Base-by-base conservation (phyloP, 2,329 filamentous ascomycete genomes). In the Atkinsonella texensis region DNA sequence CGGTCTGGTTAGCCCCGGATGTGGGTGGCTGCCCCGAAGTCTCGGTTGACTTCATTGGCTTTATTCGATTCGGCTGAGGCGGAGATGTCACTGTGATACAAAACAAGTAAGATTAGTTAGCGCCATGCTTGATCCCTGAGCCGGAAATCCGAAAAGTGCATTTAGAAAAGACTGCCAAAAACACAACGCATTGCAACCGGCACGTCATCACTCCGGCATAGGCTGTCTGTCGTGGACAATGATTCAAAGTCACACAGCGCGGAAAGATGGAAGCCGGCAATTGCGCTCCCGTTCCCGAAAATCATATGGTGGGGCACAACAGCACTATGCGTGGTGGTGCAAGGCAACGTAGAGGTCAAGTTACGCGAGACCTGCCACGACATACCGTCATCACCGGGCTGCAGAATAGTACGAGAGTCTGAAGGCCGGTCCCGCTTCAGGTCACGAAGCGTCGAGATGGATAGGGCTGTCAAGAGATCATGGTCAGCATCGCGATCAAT, bases 361-460 rank as follows among this genome's bases (percentile, higher is more conserved):
- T 54, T 49, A 62, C 59, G 63, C 58, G 60, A 63, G 54, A 57
- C 56, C 57, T 52, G 59, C 59, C 63, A 67, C 63, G 63, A 83
- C 85, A 73, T 85, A 89, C 87, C 82, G 76, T 86, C 81, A 72
- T 85, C 79, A 74, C 81, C 83, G 65, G 80, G 58, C 55, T 61
- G 60, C 53, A 58, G 56, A 55, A 57, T 77, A 67, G 74, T 76
- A 70, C 82, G 80, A 54, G 67, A 71, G 61, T 86, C 80, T 61
- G 85, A 85, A 58, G 88, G 90, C 58, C 85, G 83, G 74, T 81
- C 86, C 68, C 88, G 80, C 74, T 94, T 94, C 61, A 84, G 72
- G 60, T 86, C 85, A 67, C 87, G 83, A 58, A 83, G 63, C 69
- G 65, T 72, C 74, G 68, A 73, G 60, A 70, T 70, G 66, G 70